Base-by-base conservation (phyloP, 768 basidiomycete species). In the Boletus reticulatus region DNA sequence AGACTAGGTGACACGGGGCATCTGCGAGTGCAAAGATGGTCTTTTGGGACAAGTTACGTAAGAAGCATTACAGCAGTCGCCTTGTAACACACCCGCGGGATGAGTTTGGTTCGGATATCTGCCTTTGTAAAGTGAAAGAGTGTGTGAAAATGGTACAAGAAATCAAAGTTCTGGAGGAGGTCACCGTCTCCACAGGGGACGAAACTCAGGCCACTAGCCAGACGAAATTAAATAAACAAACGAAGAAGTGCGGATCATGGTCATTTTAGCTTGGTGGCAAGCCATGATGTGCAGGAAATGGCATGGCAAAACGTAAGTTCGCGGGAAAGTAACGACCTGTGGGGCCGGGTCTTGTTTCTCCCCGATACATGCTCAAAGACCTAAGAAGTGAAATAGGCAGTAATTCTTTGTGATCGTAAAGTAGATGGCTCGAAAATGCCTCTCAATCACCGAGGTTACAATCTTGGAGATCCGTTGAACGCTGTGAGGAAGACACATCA, bases 21-120 rank as follows among this genome's bases (percentile, higher is more conserved):
- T 62, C 60, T 11, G 63, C 65, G 13, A 54, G 45, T 1, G 72
- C 69, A 43, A 75, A 72, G 22, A 73, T 37, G 11, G 66, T 72
- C 74, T 75, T 42, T 36, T 3, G 7, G 27, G 14, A 12, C 37
- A n/a, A 27, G 43, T 36, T 48, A 29, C 14, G 17, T 36, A 20
- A 50, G 32, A 27, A 47, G 12, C 2, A 11, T 11, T 19, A 13
- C 22, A 17, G 19, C 0, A 31, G 7, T 32, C 1, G 20, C 52
- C 27, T 27, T 7, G 12, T 17, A 27, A 50, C 64, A 13, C 29
- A 68, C 63, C 32, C 60, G 54, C 0, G 66, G 66, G 31, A 68
- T 37, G 32, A 66, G 50, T 46, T 56, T 55, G 8, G 49, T 60
- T 36, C 37, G 24, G 45, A 66, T 51, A 37, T 66, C 65, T 19